phyloP scores from a whole-genome alignment of 176 grass and related monocot species.

The Elymus sibiricus region DNA sequence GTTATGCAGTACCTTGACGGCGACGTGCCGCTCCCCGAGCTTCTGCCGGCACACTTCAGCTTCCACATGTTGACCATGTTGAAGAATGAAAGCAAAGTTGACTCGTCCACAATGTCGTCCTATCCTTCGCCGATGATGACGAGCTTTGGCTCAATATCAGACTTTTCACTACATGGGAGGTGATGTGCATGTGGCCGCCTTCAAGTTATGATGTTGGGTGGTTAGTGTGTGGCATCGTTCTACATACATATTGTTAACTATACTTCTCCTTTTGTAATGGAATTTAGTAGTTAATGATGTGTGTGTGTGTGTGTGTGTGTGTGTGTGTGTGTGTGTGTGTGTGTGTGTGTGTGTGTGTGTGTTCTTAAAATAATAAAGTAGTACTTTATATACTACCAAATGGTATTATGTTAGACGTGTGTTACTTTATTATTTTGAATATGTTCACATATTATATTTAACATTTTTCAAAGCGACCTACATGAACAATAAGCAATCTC shows the following conservation, averaged over 20 bases:
- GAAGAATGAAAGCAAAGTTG: conserved; percentile 7
- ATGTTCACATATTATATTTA: no score
- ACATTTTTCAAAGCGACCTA: no score
- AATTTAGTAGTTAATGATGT: neutral
- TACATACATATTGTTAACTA: neutral
- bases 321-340: no score
- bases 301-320: no score
- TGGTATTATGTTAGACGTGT: no score
- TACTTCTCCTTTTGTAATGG: neutral
- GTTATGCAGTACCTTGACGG: conserved; percentile 28
- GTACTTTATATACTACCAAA: neutral
- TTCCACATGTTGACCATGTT: neutral
- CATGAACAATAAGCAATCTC: no score
- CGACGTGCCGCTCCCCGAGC: neutral
- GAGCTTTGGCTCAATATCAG: conserved; percentile 3
- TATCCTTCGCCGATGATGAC: conserved; percentile 22
- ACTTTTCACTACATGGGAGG: conserved; percentile 15
- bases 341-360: no score
- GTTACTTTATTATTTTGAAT: no score
- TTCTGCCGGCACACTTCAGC: neutral
- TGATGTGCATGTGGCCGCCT: neutral
- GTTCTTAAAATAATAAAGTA: neutral
- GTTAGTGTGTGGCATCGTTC: neutral
- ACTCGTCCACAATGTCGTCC: neutral
- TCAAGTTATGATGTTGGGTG: neutral